These are phyloP conservation scores for Vanderwaltozyma yarrowii DNA, from an alignment of 805 yeast genomes.

Conservation along the genomic window DNA sequence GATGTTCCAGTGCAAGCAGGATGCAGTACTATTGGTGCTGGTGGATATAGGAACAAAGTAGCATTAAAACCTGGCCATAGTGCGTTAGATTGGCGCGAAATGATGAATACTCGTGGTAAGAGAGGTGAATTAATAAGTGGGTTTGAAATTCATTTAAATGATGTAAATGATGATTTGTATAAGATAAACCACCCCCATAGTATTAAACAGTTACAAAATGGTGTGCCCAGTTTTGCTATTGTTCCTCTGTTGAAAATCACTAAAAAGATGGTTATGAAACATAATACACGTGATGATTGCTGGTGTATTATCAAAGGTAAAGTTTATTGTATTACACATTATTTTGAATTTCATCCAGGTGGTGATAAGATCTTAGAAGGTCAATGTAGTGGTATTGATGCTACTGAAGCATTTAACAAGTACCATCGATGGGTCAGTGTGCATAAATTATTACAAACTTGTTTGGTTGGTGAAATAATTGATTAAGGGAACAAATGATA, in stretches of 20 bases:
- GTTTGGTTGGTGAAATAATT: constrained; percentile 50
- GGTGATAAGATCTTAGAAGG: constrained; percentile 70
- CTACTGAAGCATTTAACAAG: constrained; percentile 63
- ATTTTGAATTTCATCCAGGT: constrained; percentile 85
- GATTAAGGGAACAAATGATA: no score
- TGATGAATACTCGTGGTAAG: constrained; percentile 9
- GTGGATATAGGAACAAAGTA: constrained; percentile 24
- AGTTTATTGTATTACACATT: constrained; percentile 81
- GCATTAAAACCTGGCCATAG: constrained; percentile 29
- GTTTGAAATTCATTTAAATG: constrained; percentile 5
- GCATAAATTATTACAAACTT: constrained; percentile 68
- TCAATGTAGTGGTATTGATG: constrained; percentile 69
- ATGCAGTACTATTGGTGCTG: constrained; percentile 13
- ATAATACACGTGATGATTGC: constrained; percentile 53
- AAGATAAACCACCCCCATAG: constrained; percentile 12
- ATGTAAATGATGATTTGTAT: constrained; percentile 8
- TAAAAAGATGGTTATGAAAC: constrained; percentile 48
- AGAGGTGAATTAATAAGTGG: constrained; percentile 16
- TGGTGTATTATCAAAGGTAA: constrained; percentile 79
- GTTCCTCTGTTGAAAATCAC: constrained; percentile 44
- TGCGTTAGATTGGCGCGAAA: constrained; percentile 26
- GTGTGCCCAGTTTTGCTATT: constrained; percentile 13
- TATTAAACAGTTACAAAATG: constrained; percentile 9
- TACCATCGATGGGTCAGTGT: constrained; percentile 76
- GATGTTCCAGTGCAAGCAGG: constrained; percentile 5